Percentiles rank a stretch among this genome's conserved stretches.
Evolutionary conservation across 2,329 filamentous ascomycete genomes (phyloP).

Genomic region (Trichoderma pleuroti): DNA sequence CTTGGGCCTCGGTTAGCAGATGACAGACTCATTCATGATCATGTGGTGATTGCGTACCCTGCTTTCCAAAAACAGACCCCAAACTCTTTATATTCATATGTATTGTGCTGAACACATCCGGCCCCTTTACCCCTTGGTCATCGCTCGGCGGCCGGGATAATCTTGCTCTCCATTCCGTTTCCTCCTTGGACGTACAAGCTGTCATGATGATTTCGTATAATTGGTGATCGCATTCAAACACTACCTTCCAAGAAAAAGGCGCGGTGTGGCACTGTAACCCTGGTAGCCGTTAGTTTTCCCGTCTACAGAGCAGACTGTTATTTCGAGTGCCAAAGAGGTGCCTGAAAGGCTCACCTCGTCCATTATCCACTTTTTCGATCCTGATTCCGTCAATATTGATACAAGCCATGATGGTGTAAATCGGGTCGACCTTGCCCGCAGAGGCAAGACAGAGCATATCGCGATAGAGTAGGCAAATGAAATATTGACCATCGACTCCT

Average conservation of each 20-base stretch:
- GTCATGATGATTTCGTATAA: slow-evolving; percentile 84
- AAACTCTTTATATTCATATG: slow-evolving; percentile 69
- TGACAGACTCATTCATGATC: not conserved
- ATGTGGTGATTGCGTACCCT: slow-evolving; percentile 43
- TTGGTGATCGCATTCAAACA: slow-evolving; percentile 73
- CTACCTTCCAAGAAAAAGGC: slow-evolving; percentile 85
- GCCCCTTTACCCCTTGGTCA: slow-evolving; percentile 43
- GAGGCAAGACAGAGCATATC: slow-evolving; percentile 74
- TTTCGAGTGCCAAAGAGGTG: not conserved
- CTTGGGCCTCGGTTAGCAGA: slow-evolving; percentile 33
- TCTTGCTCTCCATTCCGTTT: slow-evolving; percentile 73
- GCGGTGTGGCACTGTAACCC: slow-evolving; percentile 84
- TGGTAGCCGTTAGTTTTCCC: slow-evolving; percentile 35
- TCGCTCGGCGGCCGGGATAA: slow-evolving; percentile 53
- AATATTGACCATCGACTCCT: slow-evolving; percentile 70
- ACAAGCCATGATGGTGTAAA: slow-evolving; percentile 72
- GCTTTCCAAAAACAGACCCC: slow-evolving; percentile 70
- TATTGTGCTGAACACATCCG: slow-evolving; percentile 59
- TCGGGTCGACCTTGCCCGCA: slow-evolving; percentile 58
- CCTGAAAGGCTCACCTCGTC: slow-evolving; percentile 54
- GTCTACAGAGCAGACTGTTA: not conserved
- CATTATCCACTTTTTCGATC: slow-evolving; percentile 71
- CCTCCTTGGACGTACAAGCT: slow-evolving; percentile 77
- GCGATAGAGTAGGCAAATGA: slow-evolving; percentile 81
- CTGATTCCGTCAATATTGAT: slow-evolving; percentile 64